Evolutionary conservation across 306 rosid genomes (phyloP), one percentile per base, ranked within the genome.

Genomic region (Fagus crenata): DNA sequence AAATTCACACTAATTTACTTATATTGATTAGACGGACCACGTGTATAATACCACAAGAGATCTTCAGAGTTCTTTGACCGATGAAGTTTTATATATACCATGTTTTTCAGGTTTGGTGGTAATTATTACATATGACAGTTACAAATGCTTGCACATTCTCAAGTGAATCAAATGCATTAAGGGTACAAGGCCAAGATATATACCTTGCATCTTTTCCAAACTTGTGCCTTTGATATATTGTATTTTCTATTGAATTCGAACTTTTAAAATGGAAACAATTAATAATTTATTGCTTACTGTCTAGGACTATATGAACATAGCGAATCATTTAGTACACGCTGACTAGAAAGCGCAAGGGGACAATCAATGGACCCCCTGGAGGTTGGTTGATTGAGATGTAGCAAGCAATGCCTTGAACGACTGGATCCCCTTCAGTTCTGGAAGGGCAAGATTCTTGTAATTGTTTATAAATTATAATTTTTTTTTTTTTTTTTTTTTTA

Each of bases 401-500:
- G 15, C 54, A 0, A 51, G 15, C 54, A 49, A 11, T 39, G 4
- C 31, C 7, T 35, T 64, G 53, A 76, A 49, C n/a, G 51, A 55
- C 28, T 64, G 8, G 7, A 36, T 14, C 49, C 75, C 71, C 28
- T 59, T 40, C 28, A 33, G 60, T 75, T 69, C 75, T 11, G 55
- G 60, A 76, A 49, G 69, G 82, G 77, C 9, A 43, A 76, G 81
- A 81, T 73, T 84, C 49, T 7, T 53, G 49, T 84, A 53, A 64
- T 78, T n/a, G 78, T 72, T 64, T 68, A 39, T 54, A 28, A 39
- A 22, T 22, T 22, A 22, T 22, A 22, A 22, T 22, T 0, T 22
- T 22, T 22, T 22, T 28, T 53, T 22, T 22, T 22, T 0, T 22
- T 22, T 22, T 22, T 28, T 53, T 22, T 22, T 0, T 22, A 22